Percentiles rank a stretch among this genome's conserved stretches.
phyloP scores from a whole-genome alignment of 73 alveolate species.

The Symbiodinium natans region DNA sequence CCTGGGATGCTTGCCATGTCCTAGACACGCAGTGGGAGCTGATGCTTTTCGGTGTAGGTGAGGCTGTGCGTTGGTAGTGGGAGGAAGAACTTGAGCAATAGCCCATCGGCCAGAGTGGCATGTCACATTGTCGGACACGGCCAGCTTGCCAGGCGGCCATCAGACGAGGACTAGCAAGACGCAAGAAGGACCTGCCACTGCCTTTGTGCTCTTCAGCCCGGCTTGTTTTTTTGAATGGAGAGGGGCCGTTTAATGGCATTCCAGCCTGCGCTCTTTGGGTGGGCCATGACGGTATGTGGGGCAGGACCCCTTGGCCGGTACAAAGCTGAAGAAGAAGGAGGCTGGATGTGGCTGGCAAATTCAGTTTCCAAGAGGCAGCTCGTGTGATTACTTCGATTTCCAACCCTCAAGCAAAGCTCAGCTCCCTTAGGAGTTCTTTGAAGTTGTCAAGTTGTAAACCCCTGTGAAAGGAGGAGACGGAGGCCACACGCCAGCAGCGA shows the following conservation, averaged over 20 bases:
- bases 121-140: no score
- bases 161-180: constrained; percentile 35
- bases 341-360: background rate
- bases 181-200: background rate
- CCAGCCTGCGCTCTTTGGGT: background rate
- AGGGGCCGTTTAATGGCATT: no score
- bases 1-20: background rate
- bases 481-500: constrained; percentile 26
- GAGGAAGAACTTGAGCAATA: no score
- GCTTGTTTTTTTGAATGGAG: background rate
- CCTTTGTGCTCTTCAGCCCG: background rate
- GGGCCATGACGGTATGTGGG: no score
- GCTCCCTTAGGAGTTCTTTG: background rate
- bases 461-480: background rate
- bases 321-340: constrained; percentile 14
- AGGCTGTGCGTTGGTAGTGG: background rate
- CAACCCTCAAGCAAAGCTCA: no score
- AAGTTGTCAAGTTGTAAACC: background rate
- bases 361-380: no score
- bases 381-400: no score
- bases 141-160: constrained; percentile 78
- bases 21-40: no score
- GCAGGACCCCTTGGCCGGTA: constrained; percentile 13
- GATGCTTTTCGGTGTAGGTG: background rate
- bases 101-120: no score